These are phyloP conservation scores for Eucalyptus globulus DNA, from an alignment of 345 rosid genomes.

Conservation along the genomic window DNA sequence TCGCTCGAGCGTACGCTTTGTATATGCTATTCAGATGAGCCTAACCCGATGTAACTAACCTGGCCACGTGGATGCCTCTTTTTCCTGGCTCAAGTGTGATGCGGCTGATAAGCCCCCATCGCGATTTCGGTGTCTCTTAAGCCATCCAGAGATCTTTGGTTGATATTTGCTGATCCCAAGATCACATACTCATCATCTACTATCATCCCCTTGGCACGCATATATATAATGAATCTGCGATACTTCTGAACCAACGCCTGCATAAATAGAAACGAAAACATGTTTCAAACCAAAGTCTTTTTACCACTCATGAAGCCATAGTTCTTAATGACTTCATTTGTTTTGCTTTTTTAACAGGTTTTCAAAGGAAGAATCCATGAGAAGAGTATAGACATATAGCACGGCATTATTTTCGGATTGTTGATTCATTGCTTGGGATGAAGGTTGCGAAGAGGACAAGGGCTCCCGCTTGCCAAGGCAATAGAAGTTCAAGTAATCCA, in stretches of 20 bases:
- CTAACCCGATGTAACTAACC: slow-evolving; percentile 4
- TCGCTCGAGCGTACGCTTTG: accelerated
- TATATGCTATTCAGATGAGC: background rate
- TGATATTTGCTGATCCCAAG: slow-evolving; percentile 62
- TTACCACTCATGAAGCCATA: background rate
- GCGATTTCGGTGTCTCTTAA: slow-evolving; percentile 72
- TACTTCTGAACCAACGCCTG: slow-evolving; percentile 31
- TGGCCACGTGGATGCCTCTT: slow-evolving; percentile 38
- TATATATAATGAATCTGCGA: slow-evolving; percentile 58
- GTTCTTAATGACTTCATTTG: background rate
- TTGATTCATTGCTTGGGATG: too few relatives aligned
- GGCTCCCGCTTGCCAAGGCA: too few relatives aligned
- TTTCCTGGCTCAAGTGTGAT: slow-evolving; percentile 42
- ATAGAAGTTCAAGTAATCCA: too few relatives aligned
- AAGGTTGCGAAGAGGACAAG: too few relatives aligned
- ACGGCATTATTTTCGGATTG: too few relatives aligned
- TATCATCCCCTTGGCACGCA: slow-evolving; percentile 68
- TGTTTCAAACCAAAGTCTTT: background rate
- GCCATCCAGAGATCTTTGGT: slow-evolving; percentile 70
- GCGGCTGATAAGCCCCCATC: slow-evolving; percentile 61
- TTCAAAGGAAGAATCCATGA: too few relatives aligned
- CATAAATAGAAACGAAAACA: background rate
- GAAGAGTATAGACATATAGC: too few relatives aligned
- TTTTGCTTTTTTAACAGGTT: too few relatives aligned
- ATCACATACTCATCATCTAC: slow-evolving; percentile 62